Evolutionary conservation across 2,329 filamentous ascomycete species (phyloP).

Genomic region (Aureobasidium uvarum): DNA sequence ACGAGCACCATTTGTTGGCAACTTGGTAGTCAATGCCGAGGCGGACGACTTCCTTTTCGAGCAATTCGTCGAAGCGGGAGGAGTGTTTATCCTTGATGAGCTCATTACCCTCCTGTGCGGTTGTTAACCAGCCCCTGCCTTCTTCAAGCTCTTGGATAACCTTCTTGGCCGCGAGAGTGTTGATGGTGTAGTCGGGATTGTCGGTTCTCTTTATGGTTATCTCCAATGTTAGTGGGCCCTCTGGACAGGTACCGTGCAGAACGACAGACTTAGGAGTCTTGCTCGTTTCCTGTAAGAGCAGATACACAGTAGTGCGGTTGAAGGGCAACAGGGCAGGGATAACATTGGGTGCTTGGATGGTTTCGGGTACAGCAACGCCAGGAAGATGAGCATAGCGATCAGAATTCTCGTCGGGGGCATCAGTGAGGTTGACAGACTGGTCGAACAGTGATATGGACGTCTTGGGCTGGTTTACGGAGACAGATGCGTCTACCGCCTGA

Average conservation of each 20-base stretch:
- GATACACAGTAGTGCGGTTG: constrained; percentile 63
- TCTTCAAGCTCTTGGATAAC: constrained; percentile 68
- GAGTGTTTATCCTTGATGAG: constrained; percentile 48
- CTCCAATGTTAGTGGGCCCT: constrained; percentile 61
- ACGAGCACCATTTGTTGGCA: constrained; percentile 68
- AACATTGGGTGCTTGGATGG: constrained; percentile 62
- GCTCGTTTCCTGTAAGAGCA: constrained; percentile 54
- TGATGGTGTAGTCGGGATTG: constrained; percentile 56
- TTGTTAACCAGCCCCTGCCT: constrained; percentile 61
- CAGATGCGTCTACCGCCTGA: background rate
- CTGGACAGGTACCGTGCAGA: constrained; percentile 56
- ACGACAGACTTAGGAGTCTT: constrained; percentile 53
- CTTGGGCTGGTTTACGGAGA: background rate
- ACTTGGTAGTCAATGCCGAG: constrained; percentile 66
- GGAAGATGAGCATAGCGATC: constrained; percentile 55
- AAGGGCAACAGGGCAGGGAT: constrained; percentile 68
- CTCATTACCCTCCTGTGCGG: constrained; percentile 31
- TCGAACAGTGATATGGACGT: constrained; percentile 62
- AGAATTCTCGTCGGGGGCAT: constrained; percentile 38
- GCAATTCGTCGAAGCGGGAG: constrained; percentile 58
- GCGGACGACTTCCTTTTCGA: constrained; percentile 63
- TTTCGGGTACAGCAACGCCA: constrained; percentile 51
- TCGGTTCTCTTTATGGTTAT: constrained; percentile 59
- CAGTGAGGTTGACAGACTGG: constrained; percentile 44
- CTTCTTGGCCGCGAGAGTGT: constrained; percentile 68